Conservation (phyloP, 2,329 filamentous ascomycete species). For the Xylariales sp. region DNA sequence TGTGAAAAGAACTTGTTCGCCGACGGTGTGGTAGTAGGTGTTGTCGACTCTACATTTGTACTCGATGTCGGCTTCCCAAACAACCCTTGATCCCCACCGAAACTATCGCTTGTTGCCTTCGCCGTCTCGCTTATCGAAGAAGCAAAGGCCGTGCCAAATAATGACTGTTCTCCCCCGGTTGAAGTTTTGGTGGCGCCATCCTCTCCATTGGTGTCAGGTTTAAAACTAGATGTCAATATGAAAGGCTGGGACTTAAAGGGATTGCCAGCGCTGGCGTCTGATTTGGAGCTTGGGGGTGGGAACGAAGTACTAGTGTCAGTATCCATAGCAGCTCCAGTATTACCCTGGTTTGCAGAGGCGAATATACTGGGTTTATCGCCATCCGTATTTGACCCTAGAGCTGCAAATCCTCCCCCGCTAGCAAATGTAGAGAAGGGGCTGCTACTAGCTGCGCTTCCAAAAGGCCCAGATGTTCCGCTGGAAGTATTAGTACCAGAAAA, state of each 20-base stretch:
- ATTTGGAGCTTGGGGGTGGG: conserved; percentile 54
- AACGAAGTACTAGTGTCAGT: conserved; percentile 53
- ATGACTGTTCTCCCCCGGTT: conserved; percentile 55
- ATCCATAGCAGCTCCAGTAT: conserved; percentile 50
- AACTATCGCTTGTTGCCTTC: conserved; percentile 53
- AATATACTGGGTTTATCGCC: conserved; percentile 54
- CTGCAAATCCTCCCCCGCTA: conserved; percentile 65
- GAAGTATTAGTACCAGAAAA: conserved; percentile 56
- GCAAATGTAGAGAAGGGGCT: conserved; percentile 61
- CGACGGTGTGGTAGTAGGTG: conserved; percentile 65
- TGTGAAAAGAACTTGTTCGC: conserved; percentile 58
- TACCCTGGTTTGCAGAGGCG: conserved; percentile 52
- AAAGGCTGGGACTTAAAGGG: conserved; percentile 68
- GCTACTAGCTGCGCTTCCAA: conserved; percentile 38
- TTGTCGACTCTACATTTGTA: conserved; percentile 54
- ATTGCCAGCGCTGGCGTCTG: conserved; percentile 46
- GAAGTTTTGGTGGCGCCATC: conserved; percentile 57
- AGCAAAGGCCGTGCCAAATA: conserved; percentile 73
- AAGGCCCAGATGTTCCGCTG: conserved; percentile 32
- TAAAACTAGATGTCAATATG: conserved; percentile 75
- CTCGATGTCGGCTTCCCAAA: conserved; percentile 41
- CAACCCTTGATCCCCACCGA: conserved; percentile 38
- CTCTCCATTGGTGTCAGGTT: conserved; percentile 70
- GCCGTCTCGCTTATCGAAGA: conserved; percentile 64
- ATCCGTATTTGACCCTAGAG: conserved; percentile 55